These are phyloP conservation scores for Acacia pycnantha DNA, from an alignment of 331 rosid genomes.

Conservation along the genomic window DNA sequence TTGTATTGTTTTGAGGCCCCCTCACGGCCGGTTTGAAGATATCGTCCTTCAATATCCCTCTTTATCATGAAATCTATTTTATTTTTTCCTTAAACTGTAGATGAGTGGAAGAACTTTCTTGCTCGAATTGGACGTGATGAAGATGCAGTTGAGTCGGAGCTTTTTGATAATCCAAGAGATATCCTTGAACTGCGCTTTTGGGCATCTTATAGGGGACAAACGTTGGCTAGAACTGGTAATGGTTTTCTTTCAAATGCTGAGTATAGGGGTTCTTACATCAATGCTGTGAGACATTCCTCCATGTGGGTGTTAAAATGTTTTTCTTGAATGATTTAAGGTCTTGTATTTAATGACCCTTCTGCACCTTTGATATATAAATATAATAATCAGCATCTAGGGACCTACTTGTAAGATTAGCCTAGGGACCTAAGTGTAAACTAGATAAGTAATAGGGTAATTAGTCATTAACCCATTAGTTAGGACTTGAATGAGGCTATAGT, in stretches of 20 bases:
- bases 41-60: neutral
- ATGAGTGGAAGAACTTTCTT: slow-evolving; percentile 95
- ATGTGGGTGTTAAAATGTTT: neutral
- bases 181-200: slow-evolving; percentile 89
- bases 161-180: slow-evolving; percentile 55
- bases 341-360: neutral
- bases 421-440: too few relatives aligned
- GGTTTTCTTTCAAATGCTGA: neutral
- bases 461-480: too few relatives aligned
- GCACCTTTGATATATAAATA: too few relatives aligned
- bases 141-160: slow-evolving; percentile 59
- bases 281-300: neutral
- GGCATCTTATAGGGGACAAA: slow-evolving; percentile 97
- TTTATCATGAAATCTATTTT: neutral
- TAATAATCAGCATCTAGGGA: too few relatives aligned
- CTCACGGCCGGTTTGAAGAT: neutral
- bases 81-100: slow-evolving; percentile 27
- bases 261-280: neutral
- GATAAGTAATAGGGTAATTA: too few relatives aligned
- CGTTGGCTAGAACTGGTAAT: slow-evolving; percentile 93
- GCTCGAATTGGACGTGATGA: slow-evolving; percentile 86
- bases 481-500: too few relatives aligned
- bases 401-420: too few relatives aligned
- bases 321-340: slow-evolving; percentile 9
- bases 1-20: neutral